Conservation (phyloP, 1,284 basidiomycete species). For the Puccinia coronata region DNA sequence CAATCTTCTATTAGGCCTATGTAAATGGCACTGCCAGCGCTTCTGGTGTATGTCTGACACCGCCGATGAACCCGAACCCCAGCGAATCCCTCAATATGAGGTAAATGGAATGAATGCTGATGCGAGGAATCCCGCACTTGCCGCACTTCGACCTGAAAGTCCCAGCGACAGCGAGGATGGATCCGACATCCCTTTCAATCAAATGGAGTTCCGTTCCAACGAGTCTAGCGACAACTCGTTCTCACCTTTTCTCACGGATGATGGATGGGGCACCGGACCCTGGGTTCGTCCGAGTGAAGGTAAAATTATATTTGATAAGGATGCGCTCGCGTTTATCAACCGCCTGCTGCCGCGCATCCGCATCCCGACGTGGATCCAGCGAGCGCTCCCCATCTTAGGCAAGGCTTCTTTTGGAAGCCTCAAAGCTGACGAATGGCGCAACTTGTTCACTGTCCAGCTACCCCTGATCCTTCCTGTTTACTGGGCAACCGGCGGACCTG, state of each 20-base stretch:
- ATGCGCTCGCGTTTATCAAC: conserved; percentile 11
- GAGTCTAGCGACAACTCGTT: conserved; percentile 26
- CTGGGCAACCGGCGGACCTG: not conserved
- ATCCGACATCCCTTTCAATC: not conserved
- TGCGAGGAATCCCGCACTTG: too few relatives aligned
- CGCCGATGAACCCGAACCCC: not conserved
- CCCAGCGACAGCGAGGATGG: too few relatives aligned
- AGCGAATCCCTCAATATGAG: not conserved
- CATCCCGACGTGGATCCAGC: conserved; percentile 33
- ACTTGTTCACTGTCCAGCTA: conserved; percentile 36
- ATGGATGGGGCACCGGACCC: conserved; percentile 1
- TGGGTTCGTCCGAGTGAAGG: conserved; percentile 24
- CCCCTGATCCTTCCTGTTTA: conserved; percentile 25
- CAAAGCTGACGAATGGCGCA: conserved; percentile 44
- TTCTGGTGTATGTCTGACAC: conserved; percentile 4
- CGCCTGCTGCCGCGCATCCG: not conserved
- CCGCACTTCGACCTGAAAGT: too few relatives aligned
- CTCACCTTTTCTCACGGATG: not conserved
- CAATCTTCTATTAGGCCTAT: not conserved
- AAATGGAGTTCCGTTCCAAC: conserved; percentile 4
- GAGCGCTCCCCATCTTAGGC: conserved; percentile 30
- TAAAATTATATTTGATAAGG: conserved; percentile 34
- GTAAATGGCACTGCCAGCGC: not conserved
- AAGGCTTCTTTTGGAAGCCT: conserved; percentile 35
- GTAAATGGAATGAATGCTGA: too few relatives aligned